Base-by-base conservation (phyloP, 257 asterid species). In the Gentiana straminea region DNA sequence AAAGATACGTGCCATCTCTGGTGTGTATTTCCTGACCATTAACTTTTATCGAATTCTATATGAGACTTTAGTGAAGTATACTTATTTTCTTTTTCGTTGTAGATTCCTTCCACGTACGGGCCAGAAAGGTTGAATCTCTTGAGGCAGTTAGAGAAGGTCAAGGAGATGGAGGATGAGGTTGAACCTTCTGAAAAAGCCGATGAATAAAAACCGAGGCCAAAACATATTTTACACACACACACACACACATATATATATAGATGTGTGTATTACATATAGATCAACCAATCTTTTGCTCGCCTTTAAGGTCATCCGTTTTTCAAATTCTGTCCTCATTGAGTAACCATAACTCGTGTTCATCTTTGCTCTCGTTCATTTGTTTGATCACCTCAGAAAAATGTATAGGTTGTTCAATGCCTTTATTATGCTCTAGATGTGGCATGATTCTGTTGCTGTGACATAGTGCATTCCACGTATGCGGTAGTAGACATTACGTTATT, bases 101-200 rank as follows among this genome's bases (percentile, higher is more conserved):
- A 91, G 98, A 91, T 91, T 72, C 96, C 98, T 62, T 91, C 96
- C 45, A 92, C 99, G 4, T 92, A 92, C 34, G 97, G 99, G 65
- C 75, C 82, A 1, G 99, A 88, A 67, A 83, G 99, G 72, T 64
- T 92, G 64, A 80, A 77, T 70, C 94, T 92, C 58, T 64, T 92
- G 81, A 83, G 99, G 91, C 89, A 92, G 83, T 84, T 92, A 60
- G 79, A 92, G 77, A 92, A 92, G 73, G 94, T 92, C 6, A 86
- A 81, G 80, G 94, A 92, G 77, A 69, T 80, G 94, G 94, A 88
- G 73, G 77, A 61, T 13, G 94, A 81, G 60, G 84, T 67, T 35
- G 70, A 66, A 66, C 63, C 70, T 57, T 59, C 35, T 36, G 94
- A 87, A 51, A 68, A 70, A 47, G 65, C 78, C 0, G 86, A 24